Percentiles rank a stretch among this genome's conserved stretches.
Evolutionary conservation across 1,284 basidiomycete genomes (phyloP).

Genomic region (Ustilago crameri): DNA sequence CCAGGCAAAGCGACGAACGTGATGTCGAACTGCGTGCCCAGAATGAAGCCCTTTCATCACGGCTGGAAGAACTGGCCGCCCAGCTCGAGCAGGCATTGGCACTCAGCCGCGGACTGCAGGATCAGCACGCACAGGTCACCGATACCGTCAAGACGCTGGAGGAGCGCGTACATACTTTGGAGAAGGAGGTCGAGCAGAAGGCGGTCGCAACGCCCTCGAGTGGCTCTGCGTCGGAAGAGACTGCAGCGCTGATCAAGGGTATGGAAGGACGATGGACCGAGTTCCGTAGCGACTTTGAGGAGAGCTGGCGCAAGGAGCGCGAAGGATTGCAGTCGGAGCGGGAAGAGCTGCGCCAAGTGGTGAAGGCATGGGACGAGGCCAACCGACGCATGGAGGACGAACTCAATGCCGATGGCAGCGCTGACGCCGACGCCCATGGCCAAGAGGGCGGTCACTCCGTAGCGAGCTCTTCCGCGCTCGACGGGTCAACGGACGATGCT

Average conservation of each 20-base stretch:
- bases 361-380: slow-evolving; percentile 83
- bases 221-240: slow-evolving; percentile 18
- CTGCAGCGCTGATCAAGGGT: slow-evolving; percentile 51
- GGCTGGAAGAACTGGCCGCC: slow-evolving; percentile 77
- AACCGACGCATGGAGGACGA: slow-evolving; percentile 70
- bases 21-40: slow-evolving; percentile 69
- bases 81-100: slow-evolving; percentile 83
- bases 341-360: slow-evolving; percentile 78
- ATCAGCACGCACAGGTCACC: slow-evolving; percentile 82
- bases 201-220: slow-evolving; percentile 11
- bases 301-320: slow-evolving; percentile 72
- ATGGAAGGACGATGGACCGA: slow-evolving; percentile 81
- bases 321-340: slow-evolving; percentile 85
- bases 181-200: slow-evolving; percentile 64
- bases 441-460: slow-evolving; percentile 9
- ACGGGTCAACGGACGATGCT: slow-evolving; percentile 9
- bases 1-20: slow-evolving; percentile 22
- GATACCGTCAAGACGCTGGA: slow-evolving; percentile 81
- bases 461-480: slow-evolving; percentile 3
- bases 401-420: slow-evolving; percentile 23
- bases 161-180: slow-evolving; percentile 71
- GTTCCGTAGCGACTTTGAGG: slow-evolving; percentile 70
- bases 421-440: slow-evolving; percentile 5
- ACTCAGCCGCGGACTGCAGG: slow-evolving; percentile 79
- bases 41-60: slow-evolving; percentile 77